These are phyloP conservation scores for Scytalidium sp. DNA, from an alignment of 2,329 filamentous ascomycete genomes.

Conservation along the genomic window DNA sequence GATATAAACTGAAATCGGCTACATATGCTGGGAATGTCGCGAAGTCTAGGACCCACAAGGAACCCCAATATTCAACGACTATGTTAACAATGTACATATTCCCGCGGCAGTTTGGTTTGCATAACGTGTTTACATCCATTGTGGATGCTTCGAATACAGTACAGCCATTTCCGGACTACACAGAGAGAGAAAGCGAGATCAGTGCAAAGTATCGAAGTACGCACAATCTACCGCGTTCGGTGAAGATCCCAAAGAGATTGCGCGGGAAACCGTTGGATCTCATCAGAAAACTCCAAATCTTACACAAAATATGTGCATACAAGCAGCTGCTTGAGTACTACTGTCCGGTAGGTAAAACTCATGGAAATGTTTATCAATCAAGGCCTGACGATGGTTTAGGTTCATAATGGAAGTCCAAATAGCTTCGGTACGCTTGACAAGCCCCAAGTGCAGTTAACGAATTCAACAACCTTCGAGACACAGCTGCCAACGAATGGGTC, in stretches of 20 bases:
- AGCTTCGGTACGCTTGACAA: neutral
- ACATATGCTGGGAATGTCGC: neutral
- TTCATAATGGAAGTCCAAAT: neutral
- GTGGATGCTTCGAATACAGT: constrained; percentile 63
- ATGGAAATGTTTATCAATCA: neutral
- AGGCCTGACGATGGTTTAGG: neutral
- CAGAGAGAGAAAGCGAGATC: constrained; percentile 81
- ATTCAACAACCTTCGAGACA: constrained; percentile 15
- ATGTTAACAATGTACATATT: constrained; percentile 92
- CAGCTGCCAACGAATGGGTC: constrained; percentile 9
- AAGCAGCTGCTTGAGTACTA: constrained; percentile 75
- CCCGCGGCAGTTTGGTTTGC: constrained; percentile 81
- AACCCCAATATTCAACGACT: constrained; percentile 46
- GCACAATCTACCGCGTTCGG: constrained; percentile 13
- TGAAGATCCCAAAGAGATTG: constrained; percentile 62
- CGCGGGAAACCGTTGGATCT: constrained; percentile 59
- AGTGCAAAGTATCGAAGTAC: constrained; percentile 21
- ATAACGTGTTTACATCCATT: constrained; percentile 83
- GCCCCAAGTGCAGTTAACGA: constrained; percentile 6
- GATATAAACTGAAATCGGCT: constrained; percentile 42
- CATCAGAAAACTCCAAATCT: constrained; percentile 63
- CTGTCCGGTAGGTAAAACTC: constrained; percentile 57
- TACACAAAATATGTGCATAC: constrained; percentile 77
- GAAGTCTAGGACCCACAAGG: constrained; percentile 33
- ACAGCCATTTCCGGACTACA: constrained; percentile 81